Conservation (phyloP, 2,329 filamentous ascomycete genomes). For the Clarireedia sp. region DNA sequence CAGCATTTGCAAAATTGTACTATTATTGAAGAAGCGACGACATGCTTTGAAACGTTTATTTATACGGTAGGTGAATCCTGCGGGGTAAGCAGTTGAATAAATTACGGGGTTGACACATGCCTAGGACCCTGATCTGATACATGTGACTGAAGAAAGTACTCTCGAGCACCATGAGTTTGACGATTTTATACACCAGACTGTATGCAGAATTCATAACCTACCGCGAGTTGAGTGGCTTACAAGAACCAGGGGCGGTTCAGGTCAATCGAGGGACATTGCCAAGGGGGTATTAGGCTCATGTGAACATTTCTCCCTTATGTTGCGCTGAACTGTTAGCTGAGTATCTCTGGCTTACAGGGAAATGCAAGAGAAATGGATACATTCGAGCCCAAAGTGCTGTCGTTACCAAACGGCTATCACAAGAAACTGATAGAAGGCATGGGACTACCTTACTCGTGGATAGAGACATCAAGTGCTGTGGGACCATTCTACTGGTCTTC, state of each 20-base stretch:
- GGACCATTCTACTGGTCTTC: slow-evolving; percentile 57
- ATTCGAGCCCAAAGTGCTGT: slow-evolving; percentile 48
- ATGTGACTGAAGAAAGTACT: background rate
- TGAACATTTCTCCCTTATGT: background rate
- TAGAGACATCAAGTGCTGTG: slow-evolving; percentile 52
- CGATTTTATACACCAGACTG: background rate
- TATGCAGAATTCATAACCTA: background rate
- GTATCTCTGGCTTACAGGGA: slow-evolving; percentile 17
- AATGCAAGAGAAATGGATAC: slow-evolving; percentile 49
- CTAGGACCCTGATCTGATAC: background rate
- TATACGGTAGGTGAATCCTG: background rate
- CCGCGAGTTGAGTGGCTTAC: background rate
- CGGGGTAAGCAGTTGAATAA: background rate
- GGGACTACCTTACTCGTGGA: slow-evolving; percentile 48
- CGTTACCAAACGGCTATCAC: slow-evolving; percentile 42
- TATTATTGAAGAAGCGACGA: background rate
- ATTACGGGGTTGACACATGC: background rate
- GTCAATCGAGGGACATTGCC: background rate
- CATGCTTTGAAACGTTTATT: background rate
- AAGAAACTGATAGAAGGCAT: slow-evolving; percentile 48
- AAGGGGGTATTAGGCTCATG: background rate
- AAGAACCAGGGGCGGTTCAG: background rate
- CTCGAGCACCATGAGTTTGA: background rate
- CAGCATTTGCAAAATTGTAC: background rate
- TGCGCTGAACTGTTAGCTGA: background rate